phyloP scores from a whole-genome alignment of 176 grass and related monocot genomes.

The Panicum miliaceum region DNA sequence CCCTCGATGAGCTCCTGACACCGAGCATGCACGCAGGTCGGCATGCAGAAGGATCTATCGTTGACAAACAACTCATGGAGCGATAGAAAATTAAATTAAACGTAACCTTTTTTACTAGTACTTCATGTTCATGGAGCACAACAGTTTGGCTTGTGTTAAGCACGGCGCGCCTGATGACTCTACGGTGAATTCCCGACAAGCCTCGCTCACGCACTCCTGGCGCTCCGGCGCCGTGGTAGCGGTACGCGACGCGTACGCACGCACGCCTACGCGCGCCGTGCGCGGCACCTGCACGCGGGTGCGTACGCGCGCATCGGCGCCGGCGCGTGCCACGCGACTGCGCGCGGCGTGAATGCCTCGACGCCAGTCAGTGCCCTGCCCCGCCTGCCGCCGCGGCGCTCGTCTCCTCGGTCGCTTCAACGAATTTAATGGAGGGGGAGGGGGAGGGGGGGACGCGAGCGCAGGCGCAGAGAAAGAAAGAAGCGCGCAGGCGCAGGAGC shows the following conservation, averaged over 20 bases:
- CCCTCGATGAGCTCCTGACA: neutral
- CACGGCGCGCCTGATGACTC: too few species aligned
- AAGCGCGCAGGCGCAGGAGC: too few species aligned
- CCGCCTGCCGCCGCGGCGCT: neutral
- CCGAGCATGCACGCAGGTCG: neutral
- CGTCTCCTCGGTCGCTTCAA: slow-evolving; percentile 20
- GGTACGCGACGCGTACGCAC: too few species aligned
- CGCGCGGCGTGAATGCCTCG: slow-evolving; percentile 15
- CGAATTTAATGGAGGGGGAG: slow-evolving; percentile 13
- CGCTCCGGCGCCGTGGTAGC: too few species aligned
- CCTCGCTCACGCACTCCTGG: too few species aligned
- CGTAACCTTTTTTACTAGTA: neutral
- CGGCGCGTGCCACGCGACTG: neutral
- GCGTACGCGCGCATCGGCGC: neutral
- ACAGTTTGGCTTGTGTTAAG: too few species aligned
- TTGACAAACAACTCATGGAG: neutral
- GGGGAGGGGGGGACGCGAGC: too few species aligned
- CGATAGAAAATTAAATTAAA: neutral
- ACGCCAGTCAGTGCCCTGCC: neutral
- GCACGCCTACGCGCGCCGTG: too few species aligned
- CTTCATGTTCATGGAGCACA: neutral
- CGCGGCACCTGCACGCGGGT: too few species aligned
- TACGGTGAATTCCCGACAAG: too few species aligned
- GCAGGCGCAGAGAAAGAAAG: too few species aligned
- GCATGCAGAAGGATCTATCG: neutral